These are phyloP conservation scores for Heliosperma pusillum DNA, from an alignment of 148 eudicot species.

Conservation along the genomic window DNA sequence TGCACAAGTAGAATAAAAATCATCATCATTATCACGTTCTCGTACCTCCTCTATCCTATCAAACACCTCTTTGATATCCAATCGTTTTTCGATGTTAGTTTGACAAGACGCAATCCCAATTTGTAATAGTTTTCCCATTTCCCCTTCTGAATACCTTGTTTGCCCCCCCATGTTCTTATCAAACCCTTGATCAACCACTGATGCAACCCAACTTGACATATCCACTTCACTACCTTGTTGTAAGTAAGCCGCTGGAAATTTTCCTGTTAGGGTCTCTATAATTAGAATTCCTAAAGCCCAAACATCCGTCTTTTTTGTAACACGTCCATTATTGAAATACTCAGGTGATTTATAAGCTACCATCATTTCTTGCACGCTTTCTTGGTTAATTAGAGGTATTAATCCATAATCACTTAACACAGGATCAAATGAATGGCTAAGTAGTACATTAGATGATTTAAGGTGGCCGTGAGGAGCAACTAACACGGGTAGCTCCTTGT, in stretches of 20 bases:
- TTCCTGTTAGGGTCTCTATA: constrained; percentile 63
- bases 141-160: constrained; percentile 35
- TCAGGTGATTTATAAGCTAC: constrained; percentile 88
- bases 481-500: constrained; percentile 62
- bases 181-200: constrained; percentile 28
- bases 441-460: constrained; percentile 80
- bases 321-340: constrained; percentile 37
- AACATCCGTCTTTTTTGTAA: constrained; percentile 72
- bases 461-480: constrained; percentile 81
- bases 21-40: constrained; percentile 55
- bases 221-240: constrained; percentile 50
- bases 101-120: constrained; percentile 67
- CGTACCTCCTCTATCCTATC: constrained; percentile 56
- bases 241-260: constrained; percentile 46
- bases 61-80: constrained; percentile 61
- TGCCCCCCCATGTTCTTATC: constrained; percentile 53
- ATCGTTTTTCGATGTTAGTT: constrained; percentile 50
- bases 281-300: constrained; percentile 78
- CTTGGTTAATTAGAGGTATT: constrained; percentile 63
- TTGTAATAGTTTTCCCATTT: constrained; percentile 59
- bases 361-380: constrained; percentile 60
- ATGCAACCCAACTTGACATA: constrained; percentile 39
- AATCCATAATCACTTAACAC: constrained; percentile 63
- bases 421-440: constrained; percentile 43
- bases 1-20: constrained; percentile 43